These are phyloP conservation scores for Crithidia expoeki DNA, from an alignment of 208 protist genomes.

Conservation along the genomic window DNA sequence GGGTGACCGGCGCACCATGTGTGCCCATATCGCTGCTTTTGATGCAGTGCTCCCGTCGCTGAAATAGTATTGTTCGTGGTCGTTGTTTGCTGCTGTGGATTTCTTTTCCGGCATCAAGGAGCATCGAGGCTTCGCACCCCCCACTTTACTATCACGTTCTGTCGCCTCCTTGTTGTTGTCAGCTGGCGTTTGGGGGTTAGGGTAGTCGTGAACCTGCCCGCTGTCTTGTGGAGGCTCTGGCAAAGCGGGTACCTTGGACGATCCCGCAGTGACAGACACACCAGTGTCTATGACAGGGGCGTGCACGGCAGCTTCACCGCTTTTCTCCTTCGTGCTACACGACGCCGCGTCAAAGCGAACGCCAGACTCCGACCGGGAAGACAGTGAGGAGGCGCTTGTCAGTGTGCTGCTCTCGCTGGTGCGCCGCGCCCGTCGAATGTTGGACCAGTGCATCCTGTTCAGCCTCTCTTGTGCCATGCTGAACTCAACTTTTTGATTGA, in stretches of 20 bases:
- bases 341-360: neutral
- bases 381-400: neutral
- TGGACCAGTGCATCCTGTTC: neutral
- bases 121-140: neutral
- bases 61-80: neutral
- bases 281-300: no score
- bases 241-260: neutral
- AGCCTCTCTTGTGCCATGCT: neutral
- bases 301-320: neutral
- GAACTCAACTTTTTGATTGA: conserved; percentile 5
- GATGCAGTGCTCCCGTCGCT: neutral
- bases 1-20: neutral
- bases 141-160: neutral
- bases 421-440: neutral
- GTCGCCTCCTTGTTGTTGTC: neutral
- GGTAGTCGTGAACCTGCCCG: neutral
- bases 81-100: neutral
- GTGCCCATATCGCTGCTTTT: neutral
- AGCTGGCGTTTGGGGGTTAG: neutral
- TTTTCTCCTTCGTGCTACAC: neutral
- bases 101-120: neutral
- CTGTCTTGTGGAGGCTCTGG: neutral
- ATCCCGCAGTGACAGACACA: neutral
- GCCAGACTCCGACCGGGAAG: neutral
- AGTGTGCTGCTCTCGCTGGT: neutral